Evolutionary conservation across 106 monocot genomes (phyloP), one percentile per base, ranked within the genome.

Genomic region (Phalaenopsis equestris): DNA sequence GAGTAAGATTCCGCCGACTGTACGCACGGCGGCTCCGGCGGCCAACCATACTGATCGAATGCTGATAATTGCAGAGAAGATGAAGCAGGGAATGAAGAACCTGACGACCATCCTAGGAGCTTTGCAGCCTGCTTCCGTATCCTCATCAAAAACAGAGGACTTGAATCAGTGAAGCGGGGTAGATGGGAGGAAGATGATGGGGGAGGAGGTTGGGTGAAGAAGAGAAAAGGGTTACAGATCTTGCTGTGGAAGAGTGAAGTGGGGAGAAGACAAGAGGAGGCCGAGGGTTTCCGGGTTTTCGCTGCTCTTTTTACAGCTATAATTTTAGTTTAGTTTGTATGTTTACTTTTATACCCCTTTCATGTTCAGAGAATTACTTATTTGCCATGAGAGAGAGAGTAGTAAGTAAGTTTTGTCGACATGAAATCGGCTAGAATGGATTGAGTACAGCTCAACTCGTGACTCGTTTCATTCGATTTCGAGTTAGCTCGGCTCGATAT

Each of bases 41-140:
- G 4, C 73, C 68, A 68, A 10, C 1, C 7, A 8, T 68, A 8
- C 58, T 2, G 68, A 23, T 10, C 68, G 7, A 30, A 18, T 10
- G 21, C 30, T 23, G 68, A 36, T 10, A 42, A 7, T 17, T 41
- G 73, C 23, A 41, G 39, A 41, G 73, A 42, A 39, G 41, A 73
- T 36, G 73, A 42, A 15, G 57, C 14, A 57, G 57, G 57, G 18
- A 57, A 57, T 11, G 41, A 41, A 48, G 39, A 73, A 42, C 73
- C 8, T 3, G 2, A 16, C 14, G 73, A 41, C 42, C 73, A 18
- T 73, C 73, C 73, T 8, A 73, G 41, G 41, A 73, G 73, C 68
- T 68, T 68, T 8, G 68, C 24, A 23, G 68, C 68, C 68, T 68
- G 68, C 42, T 73, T 73, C 73, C 73, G 11, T 73, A 73, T 73